phyloP scores from a whole-genome alignment of 257 asterid genomes.

The Nicotiana paniculata region DNA sequence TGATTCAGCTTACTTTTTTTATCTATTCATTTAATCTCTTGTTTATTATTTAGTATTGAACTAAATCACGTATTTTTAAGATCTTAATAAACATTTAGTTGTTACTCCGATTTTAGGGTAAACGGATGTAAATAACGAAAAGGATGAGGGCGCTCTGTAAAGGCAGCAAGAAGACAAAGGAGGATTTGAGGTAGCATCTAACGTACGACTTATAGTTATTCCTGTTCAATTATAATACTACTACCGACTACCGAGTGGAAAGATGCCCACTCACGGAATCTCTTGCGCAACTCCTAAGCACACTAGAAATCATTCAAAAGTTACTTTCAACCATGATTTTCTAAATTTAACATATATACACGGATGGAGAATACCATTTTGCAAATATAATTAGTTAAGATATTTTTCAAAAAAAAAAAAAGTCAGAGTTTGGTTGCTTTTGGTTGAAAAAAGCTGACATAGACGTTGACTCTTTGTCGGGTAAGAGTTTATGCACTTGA shows the following conservation, averaged over 20 bases:
- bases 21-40: no score
- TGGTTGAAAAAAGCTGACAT: slow-evolving; percentile 64
- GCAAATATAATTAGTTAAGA: background rate
- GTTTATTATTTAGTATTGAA: no score
- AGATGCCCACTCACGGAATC: background rate
- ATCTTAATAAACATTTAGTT: no score
- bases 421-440: slow-evolving; percentile 25
- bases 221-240: background rate
- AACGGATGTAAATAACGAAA: background rate
- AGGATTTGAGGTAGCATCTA: slow-evolving; percentile 22
- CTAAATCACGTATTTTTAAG: no score
- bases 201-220: slow-evolving; percentile 20
- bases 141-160: background rate
- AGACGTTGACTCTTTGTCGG: slow-evolving; percentile 44
- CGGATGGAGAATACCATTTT: background rate
- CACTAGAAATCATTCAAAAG: background rate
- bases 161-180: slow-evolving; percentile 6
- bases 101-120: no score
- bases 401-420: background rate
- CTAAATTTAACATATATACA: no score
- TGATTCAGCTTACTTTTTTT: no score
- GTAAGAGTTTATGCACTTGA: background rate
- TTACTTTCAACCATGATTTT: no score
- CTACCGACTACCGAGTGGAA: background rate
- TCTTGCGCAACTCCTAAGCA: background rate